Evolutionary conservation across 176 grass and related monocot genomes (phyloP).

Genomic region (bread wheat (Triticum aestivum)): IWGSC_CS_RefSeq_v2.1 NC_057814.1:551915541-551916040

Average conservation of each 20-base stretch:
- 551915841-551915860: constrained; percentile 55
- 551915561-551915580: constrained; percentile 70
- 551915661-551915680: neutral
- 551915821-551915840: neutral
- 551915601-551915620: constrained; percentile 41
- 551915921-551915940: neutral
- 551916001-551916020: constrained; percentile 79
- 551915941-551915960: neutral
- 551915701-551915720: constrained; percentile 64
- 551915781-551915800: neutral
- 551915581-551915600: constrained; percentile 96
- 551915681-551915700: constrained; percentile 19
- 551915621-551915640: constrained; percentile 53
- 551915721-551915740: constrained; percentile 64
- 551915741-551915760: constrained; percentile 81
- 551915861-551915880: constrained; percentile 87
- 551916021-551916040: constrained; percentile 85
- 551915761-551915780: constrained; percentile 4
- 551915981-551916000: constrained; percentile 51
- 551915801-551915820: neutral
- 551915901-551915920: constrained; percentile 44
- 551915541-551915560: neutral
- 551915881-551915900: constrained; percentile 71
- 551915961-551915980: constrained; percentile 53
- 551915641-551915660: neutral